Conservation (phyloP, 106 monocot species). For the Hemerocallis citrina region DNA sequence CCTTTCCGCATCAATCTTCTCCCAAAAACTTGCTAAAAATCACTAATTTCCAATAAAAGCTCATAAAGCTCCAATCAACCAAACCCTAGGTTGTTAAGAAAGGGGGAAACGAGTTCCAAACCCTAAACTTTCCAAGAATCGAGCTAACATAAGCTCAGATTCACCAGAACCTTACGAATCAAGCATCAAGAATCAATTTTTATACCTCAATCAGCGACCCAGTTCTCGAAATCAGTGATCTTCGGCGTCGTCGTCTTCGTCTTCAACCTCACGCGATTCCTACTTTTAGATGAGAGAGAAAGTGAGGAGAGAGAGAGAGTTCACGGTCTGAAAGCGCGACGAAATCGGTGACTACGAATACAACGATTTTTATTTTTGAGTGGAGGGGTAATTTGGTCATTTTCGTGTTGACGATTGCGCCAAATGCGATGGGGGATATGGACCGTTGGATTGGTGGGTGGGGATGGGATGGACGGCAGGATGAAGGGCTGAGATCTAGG, state of each 20-base stretch:
- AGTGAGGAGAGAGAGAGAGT: background rate
- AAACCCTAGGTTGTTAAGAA: background rate
- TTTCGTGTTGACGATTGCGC: too few relatives aligned
- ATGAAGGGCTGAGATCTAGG: too few relatives aligned
- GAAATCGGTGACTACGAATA: too few relatives aligned
- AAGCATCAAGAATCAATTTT: background rate
- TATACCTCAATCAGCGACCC: background rate
- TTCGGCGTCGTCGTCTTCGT: background rate
- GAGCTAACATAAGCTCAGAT: background rate
- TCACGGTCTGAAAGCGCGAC: conserved; percentile 11
- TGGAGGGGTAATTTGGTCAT: too few relatives aligned
- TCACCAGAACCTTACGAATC: background rate
- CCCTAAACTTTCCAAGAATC: background rate
- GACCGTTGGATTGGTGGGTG: too few relatives aligned
- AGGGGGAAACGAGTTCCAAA: background rate
- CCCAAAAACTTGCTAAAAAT: too few relatives aligned
- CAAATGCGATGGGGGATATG: too few relatives aligned
- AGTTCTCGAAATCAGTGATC: background rate
- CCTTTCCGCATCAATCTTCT: too few relatives aligned
- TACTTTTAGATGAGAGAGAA: background rate
- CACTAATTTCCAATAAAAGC: too few relatives aligned
- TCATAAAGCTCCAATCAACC: too few relatives aligned
- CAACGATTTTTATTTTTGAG: conserved; percentile 3
- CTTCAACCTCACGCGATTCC: conserved; percentile 6
- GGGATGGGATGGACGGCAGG: too few relatives aligned